Evolutionary conservation across 2,329 filamentous ascomycete species (phyloP), one percentile per base, ranked within the genome.

Genomic region (Aspergillus fumigatiaffinis): DNA sequence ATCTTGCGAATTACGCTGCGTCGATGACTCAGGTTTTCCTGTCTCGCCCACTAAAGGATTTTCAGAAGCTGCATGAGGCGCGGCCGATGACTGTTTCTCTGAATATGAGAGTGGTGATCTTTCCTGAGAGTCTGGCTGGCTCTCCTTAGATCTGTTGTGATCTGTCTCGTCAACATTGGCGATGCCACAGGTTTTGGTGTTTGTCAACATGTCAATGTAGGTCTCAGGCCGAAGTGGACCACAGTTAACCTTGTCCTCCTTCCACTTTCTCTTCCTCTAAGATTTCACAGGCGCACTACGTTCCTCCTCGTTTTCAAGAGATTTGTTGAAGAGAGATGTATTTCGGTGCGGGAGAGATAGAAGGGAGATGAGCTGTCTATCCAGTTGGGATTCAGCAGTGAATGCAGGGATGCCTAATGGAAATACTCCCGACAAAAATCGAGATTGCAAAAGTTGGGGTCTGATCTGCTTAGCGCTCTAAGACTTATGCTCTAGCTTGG

Each of bases 191-290:
- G 57, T 49, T 46, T 57, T 56, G 49, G 59, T 38, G 52, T 63
- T 63, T 51, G 60, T 66, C 50, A 62, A 59, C 68, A 69, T 71
- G 56, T 60, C 26, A 51, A 46, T 68, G 64, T 53, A 52, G 54
- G 50, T 54, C 51, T 23, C 17, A 48, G 38, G 55, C 23, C 28
- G 46, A 52, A 41, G 41, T 46, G 46, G 52, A 52, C 55, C 32
- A 50, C 50, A 6, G 35, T 28, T 49, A 32, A 54, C 50, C 29
- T 51, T 51, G 50, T 25, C 23, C 20, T 38, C 4, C 44, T 47
- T 47, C 44, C 44, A 10, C 21, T 47, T 51, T 46, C 25, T 42
- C 14, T 14, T 32, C 20, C 46, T 44, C 28, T 49, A 35, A 47
- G 14, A 51, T 21, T 20, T 3, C 28, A 23, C 29, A 41, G 23